Percentiles rank a stretch among this genome's conserved stretches.
Conservation (phyloP, 2,329 filamentous ascomycete genomes). For the Exophiala calicioides region DNA sequence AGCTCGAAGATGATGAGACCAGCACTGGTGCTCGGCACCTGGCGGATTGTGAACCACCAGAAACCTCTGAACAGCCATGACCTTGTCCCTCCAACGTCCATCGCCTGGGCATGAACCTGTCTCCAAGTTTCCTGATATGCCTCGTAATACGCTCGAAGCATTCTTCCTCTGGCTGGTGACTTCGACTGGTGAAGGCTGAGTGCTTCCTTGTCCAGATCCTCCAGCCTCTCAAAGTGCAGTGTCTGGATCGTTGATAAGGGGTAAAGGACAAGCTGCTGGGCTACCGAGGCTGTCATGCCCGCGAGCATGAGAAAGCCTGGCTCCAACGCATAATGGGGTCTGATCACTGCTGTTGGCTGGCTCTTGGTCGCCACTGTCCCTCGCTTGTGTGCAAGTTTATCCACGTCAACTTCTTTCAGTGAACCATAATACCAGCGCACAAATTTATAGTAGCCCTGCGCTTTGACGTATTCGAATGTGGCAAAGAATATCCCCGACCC, state of each 20-base stretch:
- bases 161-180: constrained; percentile 38
- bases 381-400: constrained; percentile 31
- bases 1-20: constrained; percentile 67
- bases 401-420: constrained; percentile 34
- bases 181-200: constrained; percentile 34
- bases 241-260: constrained; percentile 61
- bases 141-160: constrained; percentile 58
- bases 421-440: constrained; percentile 60
- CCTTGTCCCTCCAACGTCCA: constrained; percentile 54
- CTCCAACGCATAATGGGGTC: constrained; percentile 64
- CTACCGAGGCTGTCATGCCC: constrained; percentile 59
- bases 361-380: constrained; percentile 17
- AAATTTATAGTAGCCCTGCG: constrained; percentile 63
- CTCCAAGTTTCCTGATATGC: constrained; percentile 63
- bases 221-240: constrained; percentile 60
- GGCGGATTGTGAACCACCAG: constrained; percentile 56
- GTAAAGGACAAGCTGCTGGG: constrained; percentile 61
- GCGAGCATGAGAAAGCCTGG: constrained; percentile 62
- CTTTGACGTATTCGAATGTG: constrained; percentile 64
- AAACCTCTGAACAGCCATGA: constrained; percentile 61
- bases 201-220: constrained; percentile 59
- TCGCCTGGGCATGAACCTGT: constrained; percentile 51
- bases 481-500: constrained; percentile 65
- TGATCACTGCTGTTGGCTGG: constrained; percentile 45
- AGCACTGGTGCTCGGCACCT: constrained; percentile 65